Base-by-base conservation (phyloP, 2,329 filamentous ascomycete species). In the Arachnopeziza araneosa region DNA sequence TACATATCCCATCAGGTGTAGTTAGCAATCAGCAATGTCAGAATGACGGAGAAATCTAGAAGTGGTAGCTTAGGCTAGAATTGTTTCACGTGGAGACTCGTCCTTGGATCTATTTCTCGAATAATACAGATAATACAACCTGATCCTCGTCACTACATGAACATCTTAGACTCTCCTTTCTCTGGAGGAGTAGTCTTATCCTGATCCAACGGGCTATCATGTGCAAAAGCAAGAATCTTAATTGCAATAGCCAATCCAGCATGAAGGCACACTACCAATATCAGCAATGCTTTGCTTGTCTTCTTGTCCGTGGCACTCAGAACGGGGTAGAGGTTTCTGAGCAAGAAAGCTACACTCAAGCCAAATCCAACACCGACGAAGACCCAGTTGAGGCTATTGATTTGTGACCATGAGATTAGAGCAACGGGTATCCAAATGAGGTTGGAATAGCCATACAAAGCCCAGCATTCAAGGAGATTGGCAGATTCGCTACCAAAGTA, bases 381-480 rank as follows among this genome's bases (percentile, higher is more conserved):
- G 21, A 91, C 84, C 83, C 91, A 98, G 79, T 99, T 99, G 66
- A 99, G 83, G 59, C 91, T 85, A 58, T 85, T 86, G 68, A 97
- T 79, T 57, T 89, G 89, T 65, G 89, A 93, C 90, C 93, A 97
- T 73, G 89, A 92, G 67, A 97, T 90, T 64, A 96, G 77, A 54
- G 95, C 93, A 51, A 99, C 93, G 1, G 89, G 91, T 68, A 99
- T 93, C 95, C 95, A 99, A 71, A 99, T 91, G 70, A 99, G 80
- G 77, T 99, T 99, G 60, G 89, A 85, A 79, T 99, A 99, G 58
- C 95, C 95, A 75, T 98, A 99, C 44, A 99, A 80, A 61, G 92
- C 90, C 86, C 91, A 93, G 79, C 92, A 96, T 79, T 99, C 95
- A 67, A 99, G 83, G 61, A 99, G 79, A 75, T 96, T 96, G 64